phyloP scores from a whole-genome alignment of 805 yeast species.

The Komagataella kurtzmanii region DNA sequence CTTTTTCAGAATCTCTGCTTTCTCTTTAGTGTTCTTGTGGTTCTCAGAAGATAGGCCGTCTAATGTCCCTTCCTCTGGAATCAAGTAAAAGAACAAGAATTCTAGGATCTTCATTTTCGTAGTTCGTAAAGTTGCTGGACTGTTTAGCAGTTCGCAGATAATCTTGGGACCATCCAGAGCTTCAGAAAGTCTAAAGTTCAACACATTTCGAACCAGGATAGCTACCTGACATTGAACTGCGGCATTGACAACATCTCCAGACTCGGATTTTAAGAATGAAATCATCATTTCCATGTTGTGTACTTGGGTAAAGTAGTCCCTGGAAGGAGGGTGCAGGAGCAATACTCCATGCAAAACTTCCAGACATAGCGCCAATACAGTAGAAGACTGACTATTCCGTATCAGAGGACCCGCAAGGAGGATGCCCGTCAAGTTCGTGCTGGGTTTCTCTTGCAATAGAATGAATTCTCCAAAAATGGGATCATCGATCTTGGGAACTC shows the following conservation, averaged over 20 bases:
- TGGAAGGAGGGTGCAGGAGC: conserved; percentile 41
- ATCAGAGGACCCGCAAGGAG: conserved; percentile 16
- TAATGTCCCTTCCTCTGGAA: conserved; percentile 34
- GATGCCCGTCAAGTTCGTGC: conserved; percentile 31
- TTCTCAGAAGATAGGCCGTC: conserved; percentile 10
- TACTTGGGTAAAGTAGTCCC: conserved; percentile 31
- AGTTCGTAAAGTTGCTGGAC: conserved; percentile 27
- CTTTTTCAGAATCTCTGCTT: conserved; percentile 25
- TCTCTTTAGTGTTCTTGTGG: conserved; percentile 28
- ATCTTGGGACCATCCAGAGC: conserved; percentile 36
- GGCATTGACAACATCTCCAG: conserved; percentile 17
- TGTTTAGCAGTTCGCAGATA: conserved; percentile 31
- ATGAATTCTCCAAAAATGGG: conserved; percentile 24
- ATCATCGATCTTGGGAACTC: conserved; percentile 13
- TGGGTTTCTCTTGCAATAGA: conserved; percentile 36
- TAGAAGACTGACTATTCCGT: conserved; percentile 4
- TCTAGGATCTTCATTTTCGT: conserved; percentile 54
- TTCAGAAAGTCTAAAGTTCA: conserved; percentile 49
- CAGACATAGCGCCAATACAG: conserved; percentile 11
- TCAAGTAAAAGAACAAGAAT: conserved; percentile 53
- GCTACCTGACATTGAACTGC: conserved; percentile 45
- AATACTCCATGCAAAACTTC: conserved; percentile 46
- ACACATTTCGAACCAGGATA: conserved; percentile 39
- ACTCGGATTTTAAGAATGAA: conserved; percentile 8
- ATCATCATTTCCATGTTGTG: conserved; percentile 24